phyloP scores from a whole-genome alignment of 345 rosid genomes.

The Rhodamnia rubescens region DNA sequence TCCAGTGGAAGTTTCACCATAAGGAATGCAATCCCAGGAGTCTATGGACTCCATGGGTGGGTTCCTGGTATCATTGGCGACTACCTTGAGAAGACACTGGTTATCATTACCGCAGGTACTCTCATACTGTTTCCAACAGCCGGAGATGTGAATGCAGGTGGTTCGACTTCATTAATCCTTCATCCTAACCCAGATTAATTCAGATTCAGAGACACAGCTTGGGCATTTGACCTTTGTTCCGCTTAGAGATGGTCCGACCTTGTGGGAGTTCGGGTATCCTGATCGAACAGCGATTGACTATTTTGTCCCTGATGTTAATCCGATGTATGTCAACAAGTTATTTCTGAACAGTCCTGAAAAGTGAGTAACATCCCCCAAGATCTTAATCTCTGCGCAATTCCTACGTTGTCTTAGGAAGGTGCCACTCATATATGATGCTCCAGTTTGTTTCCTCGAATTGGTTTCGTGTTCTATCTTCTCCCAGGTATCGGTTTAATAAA shows the following conservation, averaged over 20 bases:
- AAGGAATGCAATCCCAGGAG: constrained; percentile 19
- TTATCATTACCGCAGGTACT: constrained; percentile 17
- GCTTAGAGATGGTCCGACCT: constrained; percentile 20
- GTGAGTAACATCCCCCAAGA: constrained; percentile 2
- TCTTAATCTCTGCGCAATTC: background rate
- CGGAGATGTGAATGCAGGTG: background rate
- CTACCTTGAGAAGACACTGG: constrained; percentile 6
- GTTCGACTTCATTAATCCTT: background rate
- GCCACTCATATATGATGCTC: background rate
- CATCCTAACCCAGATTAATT: background rate
- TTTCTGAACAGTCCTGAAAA: constrained; percentile 22
- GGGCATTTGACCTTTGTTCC: constrained; percentile 15
- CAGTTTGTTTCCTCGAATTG: background rate
- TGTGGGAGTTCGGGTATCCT: constrained; percentile 29
- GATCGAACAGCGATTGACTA: constrained; percentile 22
- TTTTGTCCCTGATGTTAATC: constrained; percentile 24
- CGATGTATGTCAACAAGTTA: constrained; percentile 19
- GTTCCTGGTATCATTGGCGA: constrained; percentile 28
- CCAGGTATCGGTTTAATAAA: background rate
- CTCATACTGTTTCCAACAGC: background rate
- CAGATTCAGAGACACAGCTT: constrained; percentile 15
- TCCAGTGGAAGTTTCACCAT: constrained; percentile 22
- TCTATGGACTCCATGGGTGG: constrained; percentile 28
- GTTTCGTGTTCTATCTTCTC: background rate
- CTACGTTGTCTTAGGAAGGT: background rate